Evolutionary conservation across 441 rosid species (phyloP), one percentile per base, ranked within the genome.

Genomic region (Melastoma candidum): DNA sequence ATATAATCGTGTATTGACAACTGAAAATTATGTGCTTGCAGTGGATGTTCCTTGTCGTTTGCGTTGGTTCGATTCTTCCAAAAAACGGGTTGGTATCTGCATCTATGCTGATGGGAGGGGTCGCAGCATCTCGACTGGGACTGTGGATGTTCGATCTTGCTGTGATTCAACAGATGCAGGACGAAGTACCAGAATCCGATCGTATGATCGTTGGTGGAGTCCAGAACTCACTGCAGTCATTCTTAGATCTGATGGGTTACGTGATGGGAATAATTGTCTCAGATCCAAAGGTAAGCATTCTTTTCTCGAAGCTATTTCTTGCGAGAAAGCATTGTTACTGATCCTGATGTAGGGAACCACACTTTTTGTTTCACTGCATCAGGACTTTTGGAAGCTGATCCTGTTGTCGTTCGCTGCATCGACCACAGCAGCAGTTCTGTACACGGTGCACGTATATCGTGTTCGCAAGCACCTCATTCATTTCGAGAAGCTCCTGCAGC

Each of bases 121-220:
- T 85, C 46, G 95, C 93, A 5, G 36, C 85, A 14, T 90, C 96
- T 49, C 81, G 96, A 12, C 88, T 90, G 29, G 97, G 97, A 9
- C 58, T 90, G 25, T 85, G 96, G 95, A 83, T 87, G 92, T 83
- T 87, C 4, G 96, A 90, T 61, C 67, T 90, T 29, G 73, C 96
- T 0, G 90, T 84, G 26, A 81, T 76, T 60, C 97, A 87, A 61
- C 97, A 82, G 69, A 87, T 87, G 96, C 96, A 87, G 95, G 95
- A 36, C 41, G 8, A 36, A 0, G 41, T 36, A 4, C 41, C 82
- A 56, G 14, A 7, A 44, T 1, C 2, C 14, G 41, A 36, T 36
- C 46, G 26, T 32, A 44, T 45, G 44, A 67, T 84, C 0, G 85
- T 86, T 7, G 97, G 97, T 17, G 22, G 22, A 5, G 97, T 77